Evolutionary conservation across 345 rosid genomes (phyloP).

Genomic region (Melaleuca alternifolia): DNA sequence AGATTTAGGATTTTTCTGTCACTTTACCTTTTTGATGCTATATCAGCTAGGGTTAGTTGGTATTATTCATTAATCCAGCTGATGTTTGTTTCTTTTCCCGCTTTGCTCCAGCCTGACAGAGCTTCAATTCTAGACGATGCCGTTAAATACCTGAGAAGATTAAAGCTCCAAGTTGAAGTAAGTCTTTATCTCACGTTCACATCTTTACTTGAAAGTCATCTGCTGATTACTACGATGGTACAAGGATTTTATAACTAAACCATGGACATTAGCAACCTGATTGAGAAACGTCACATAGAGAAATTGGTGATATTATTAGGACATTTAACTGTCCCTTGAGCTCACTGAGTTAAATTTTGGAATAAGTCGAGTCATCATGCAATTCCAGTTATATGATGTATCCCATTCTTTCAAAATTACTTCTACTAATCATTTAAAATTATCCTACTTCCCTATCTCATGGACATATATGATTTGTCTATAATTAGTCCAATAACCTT

Average conservation of each 20-base stretch:
- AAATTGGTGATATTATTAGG: too few species aligned
- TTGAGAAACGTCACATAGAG: too few species aligned
- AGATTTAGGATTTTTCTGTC: too few species aligned
- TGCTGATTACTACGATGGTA: background rate
- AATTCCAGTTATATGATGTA: background rate
- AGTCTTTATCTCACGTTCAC: background rate
- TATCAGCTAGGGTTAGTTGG: background rate
- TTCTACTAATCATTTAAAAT: background rate
- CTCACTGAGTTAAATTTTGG: too few species aligned
- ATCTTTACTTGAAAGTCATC: background rate
- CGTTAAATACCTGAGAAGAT: background rate
- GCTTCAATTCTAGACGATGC: conserved; percentile 16
- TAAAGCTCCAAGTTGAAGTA: conserved; percentile 10
- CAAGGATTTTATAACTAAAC: too few species aligned
- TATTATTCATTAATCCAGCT: background rate
- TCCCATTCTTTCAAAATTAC: background rate
- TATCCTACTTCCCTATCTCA: background rate
- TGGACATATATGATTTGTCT: background rate
- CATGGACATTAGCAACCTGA: too few species aligned
- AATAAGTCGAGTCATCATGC: too few species aligned
- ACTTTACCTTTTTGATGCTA: too few species aligned
- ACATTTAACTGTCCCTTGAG: too few species aligned
- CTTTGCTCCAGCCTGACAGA: conserved; percentile 3
- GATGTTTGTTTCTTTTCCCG: background rate
- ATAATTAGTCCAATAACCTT: background rate